Conservation (phyloP, 2,329 filamentous ascomycete genomes). For the Apiospora marii region DNA sequence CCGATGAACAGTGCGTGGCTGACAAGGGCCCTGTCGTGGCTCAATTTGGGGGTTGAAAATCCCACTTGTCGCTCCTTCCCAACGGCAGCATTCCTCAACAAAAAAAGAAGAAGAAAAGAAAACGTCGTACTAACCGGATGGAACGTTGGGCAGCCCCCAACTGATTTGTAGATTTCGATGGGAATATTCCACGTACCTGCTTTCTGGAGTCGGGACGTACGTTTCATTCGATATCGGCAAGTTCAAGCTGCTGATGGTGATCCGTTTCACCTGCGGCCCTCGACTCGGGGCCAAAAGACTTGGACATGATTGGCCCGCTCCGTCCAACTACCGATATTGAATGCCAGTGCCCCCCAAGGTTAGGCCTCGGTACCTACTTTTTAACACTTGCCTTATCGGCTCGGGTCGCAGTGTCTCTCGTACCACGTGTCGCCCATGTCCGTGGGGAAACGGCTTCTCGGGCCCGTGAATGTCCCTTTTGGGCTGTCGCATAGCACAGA, state of each 20-base stretch:
- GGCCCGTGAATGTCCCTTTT: too few species aligned
- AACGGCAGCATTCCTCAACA: background rate
- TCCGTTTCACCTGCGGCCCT: background rate
- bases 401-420: background rate
- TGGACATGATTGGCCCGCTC: background rate
- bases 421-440: background rate
- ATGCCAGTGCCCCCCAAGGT: background rate
- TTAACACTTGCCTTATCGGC: background rate
- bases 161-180: background rate
- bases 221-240: background rate
- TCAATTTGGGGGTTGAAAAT: background rate
- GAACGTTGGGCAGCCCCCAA: background rate
- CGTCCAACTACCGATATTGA: background rate
- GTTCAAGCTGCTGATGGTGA: background rate
- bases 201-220: background rate
- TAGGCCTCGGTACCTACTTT: background rate
- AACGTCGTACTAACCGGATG: background rate
- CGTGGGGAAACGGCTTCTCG: background rate
- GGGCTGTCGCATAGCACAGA: background rate
- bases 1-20: conserved; percentile 2
- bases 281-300: background rate
- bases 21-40: background rate
- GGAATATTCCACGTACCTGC: background rate
- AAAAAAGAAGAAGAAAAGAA: background rate
- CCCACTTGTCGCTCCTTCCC: background rate